phyloP scores from a whole-genome alignment of 176 grass and related monocot genomes.

The Bromus sterilis region DNA sequence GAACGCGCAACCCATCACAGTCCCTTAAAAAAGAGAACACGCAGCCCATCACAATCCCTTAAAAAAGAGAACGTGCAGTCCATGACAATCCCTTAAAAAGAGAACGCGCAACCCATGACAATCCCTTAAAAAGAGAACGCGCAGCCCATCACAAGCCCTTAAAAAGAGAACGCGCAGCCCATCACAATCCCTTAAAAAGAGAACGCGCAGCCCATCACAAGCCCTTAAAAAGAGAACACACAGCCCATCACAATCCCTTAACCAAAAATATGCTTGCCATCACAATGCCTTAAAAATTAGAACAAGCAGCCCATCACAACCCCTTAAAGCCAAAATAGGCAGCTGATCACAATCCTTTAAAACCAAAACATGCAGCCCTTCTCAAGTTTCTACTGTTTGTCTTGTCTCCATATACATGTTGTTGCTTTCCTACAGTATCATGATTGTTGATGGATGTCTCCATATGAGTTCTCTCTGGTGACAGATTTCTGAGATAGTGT shows the following conservation, averaged over 20 bases:
- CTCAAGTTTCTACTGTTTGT: background rate
- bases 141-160: no score
- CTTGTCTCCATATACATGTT: background rate
- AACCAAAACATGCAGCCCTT: background rate
- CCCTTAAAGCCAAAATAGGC: background rate
- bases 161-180: background rate
- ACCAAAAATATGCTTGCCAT: background rate
- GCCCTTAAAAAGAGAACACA: background rate
- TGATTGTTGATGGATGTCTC: background rate
- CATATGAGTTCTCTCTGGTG: background rate
- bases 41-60: background rate
- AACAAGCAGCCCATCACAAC: background rate
- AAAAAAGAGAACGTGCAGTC: background rate
- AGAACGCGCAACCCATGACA: background rate
- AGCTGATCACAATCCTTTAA: background rate
- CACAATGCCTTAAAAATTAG: background rate
- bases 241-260: background rate
- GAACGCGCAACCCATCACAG: background rate
- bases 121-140: background rate
- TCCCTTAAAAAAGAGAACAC: background rate
- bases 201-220: background rate
- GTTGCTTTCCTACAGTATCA: background rate
- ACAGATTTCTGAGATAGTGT: conserved; percentile 84
- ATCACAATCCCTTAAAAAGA: background rate
- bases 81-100: background rate